Conservation (phyloP, 73 alveolate species). For the Urostyla sp. region DNA sequence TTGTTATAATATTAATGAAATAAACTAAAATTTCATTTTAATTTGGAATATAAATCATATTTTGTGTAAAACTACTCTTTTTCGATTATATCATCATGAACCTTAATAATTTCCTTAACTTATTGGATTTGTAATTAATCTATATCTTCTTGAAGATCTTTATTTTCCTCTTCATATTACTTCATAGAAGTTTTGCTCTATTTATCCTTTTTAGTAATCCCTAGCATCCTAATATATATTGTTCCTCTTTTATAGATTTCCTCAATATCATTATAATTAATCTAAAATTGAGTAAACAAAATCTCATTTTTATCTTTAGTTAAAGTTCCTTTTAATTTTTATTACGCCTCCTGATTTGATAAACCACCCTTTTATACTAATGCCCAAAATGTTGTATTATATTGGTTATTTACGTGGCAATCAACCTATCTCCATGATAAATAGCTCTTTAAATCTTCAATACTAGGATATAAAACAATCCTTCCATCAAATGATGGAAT, state of each 20-base stretch:
- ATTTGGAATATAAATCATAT: constrained; percentile 39
- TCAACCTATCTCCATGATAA: constrained; percentile 96
- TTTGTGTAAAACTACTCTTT: constrained; percentile 56
- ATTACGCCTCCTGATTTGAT: constrained; percentile 84
- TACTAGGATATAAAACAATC: constrained; percentile 93
- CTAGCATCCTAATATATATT: constrained; percentile 63
- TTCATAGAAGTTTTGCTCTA: constrained; percentile 46
- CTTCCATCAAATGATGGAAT: constrained; percentile 98
- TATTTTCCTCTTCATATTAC: neutral
- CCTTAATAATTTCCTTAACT: constrained; percentile 58
- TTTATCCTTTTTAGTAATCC: constrained; percentile 37
- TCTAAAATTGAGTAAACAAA: constrained; percentile 85
- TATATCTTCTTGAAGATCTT: constrained; percentile 23
- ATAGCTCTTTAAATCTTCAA: constrained; percentile 91
- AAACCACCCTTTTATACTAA: constrained; percentile 85
- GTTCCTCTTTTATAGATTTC: constrained; percentile 82
- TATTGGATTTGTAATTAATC: constrained; percentile 60
- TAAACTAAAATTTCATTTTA: constrained; percentile 23
- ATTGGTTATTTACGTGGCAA: constrained; percentile 95
- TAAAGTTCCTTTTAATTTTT: constrained; percentile 85
- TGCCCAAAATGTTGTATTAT: constrained; percentile 97
- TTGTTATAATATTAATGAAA: neutral
- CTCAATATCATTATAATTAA: constrained; percentile 90
- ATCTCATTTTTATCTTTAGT: constrained; percentile 95
- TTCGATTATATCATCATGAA: constrained; percentile 64